A percentile compares a stretch with the other conserved stretches of the same genome.
phyloP scores from a whole-genome alignment of 2,329 filamentous ascomycete genomes.

The Westerdykella sp. region DNA sequence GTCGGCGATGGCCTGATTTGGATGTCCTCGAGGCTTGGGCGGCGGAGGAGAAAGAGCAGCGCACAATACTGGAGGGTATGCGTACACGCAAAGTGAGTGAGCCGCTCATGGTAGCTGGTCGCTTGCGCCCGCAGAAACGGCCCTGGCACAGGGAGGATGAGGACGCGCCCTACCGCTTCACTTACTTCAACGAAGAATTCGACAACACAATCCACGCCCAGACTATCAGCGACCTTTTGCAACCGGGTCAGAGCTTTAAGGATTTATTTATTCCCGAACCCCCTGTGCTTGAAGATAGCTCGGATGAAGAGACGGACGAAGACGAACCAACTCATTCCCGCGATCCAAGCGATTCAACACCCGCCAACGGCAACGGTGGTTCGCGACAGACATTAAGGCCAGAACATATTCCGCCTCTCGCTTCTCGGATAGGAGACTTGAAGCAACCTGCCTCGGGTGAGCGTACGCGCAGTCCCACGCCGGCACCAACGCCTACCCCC shows the following conservation, averaged over 20 bases:
- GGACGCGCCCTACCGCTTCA: constrained; percentile 88
- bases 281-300: constrained; percentile 56
- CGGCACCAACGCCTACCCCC: constrained; percentile 43
- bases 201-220: constrained; percentile 94
- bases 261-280: constrained; percentile 90
- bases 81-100: constrained; percentile 89
- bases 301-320: constrained; percentile 59
- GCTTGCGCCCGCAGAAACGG: constrained; percentile 69
- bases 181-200: constrained; percentile 97
- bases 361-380: constrained; percentile 24
- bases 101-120: constrained; percentile 83
- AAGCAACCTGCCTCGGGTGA: constrained; percentile 31
- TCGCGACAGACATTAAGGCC: not conserved
- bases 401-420: too few relatives aligned
- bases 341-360: constrained; percentile 8
- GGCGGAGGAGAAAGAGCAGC: constrained; percentile 78
- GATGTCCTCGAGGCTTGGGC: constrained; percentile 83
- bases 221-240: constrained; percentile 86
- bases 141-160: constrained; percentile 85
- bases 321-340: constrained; percentile 27
- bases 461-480: constrained; percentile 47
- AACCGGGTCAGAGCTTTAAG: constrained; percentile 74
- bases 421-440: constrained; percentile 18
- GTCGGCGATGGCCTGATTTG: constrained; percentile 76
- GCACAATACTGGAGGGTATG: constrained; percentile 63